Percentiles rank a stretch among this genome's conserved stretches.
Conservation (phyloP, 2,329 filamentous ascomycete species). For the Elsinoe necatrix region DNA sequence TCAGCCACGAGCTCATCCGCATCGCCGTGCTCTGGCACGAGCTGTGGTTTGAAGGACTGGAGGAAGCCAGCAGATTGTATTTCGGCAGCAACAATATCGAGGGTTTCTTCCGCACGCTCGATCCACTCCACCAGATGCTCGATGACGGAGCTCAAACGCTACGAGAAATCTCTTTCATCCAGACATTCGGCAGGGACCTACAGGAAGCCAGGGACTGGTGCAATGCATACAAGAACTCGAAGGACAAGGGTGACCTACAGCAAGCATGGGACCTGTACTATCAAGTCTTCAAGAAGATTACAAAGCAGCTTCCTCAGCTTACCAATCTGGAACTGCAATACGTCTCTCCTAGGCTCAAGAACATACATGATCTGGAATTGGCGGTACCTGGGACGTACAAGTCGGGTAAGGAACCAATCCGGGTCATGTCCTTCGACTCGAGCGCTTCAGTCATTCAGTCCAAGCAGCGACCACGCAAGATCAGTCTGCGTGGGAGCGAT, state of each 20-base stretch:
- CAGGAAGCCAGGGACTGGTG: slow-evolving; percentile 96
- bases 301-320: slow-evolving; percentile 83
- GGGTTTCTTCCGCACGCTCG: slow-evolving; percentile 88
- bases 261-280: slow-evolving; percentile 99
- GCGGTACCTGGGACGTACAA: slow-evolving; percentile 94
- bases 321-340: slow-evolving; percentile 91
- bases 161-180: slow-evolving; percentile 91
- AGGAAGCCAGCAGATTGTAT: slow-evolving; percentile 92
- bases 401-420: slow-evolving; percentile 68
- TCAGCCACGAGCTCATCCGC: slow-evolving; percentile 92
- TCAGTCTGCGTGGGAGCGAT: slow-evolving; percentile 82
- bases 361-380: slow-evolving; percentile 76
- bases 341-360: slow-evolving; percentile 87
- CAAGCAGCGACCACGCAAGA: slow-evolving; percentile 88
- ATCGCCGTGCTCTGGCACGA: slow-evolving; percentile 98
- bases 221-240: slow-evolving; percentile 78
- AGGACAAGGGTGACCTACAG: slow-evolving; percentile 88
- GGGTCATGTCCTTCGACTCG: slow-evolving; percentile 82
- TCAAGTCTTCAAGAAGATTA: slow-evolving; percentile 93
- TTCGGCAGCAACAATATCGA: slow-evolving; percentile 97
- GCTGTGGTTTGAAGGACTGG: slow-evolving; percentile 94
- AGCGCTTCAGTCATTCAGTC: slow-evolving; percentile 90
- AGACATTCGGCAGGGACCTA: slow-evolving; percentile 92
- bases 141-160: slow-evolving; percentile 72
- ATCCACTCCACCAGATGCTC: slow-evolving; percentile 83